phyloP scores from a whole-genome alignment of 2,329 filamentous ascomycete species.

The Epichloe brachyelytri region DNA sequence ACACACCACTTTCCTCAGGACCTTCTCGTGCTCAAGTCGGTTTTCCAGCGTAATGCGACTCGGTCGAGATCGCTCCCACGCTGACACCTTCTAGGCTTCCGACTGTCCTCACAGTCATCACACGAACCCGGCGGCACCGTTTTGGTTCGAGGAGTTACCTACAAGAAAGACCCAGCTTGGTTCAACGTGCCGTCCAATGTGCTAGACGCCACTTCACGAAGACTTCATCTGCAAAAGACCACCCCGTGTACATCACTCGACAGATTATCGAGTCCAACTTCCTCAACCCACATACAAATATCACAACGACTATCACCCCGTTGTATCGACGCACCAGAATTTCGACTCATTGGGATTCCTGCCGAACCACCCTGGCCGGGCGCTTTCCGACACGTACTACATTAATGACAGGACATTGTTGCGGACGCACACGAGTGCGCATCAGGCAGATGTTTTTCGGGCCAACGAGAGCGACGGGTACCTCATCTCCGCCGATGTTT shows the following conservation, averaged over 20 bases:
- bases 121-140: background rate
- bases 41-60: background rate
- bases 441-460: constrained; percentile 74
- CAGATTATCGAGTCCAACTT: constrained; percentile 88
- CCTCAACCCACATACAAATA: constrained; percentile 55
- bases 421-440: constrained; percentile 87
- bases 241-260: constrained; percentile 82
- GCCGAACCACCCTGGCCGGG: constrained; percentile 73
- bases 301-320: constrained; percentile 67
- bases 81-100: background rate
- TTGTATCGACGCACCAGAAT: constrained; percentile 77
- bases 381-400: constrained; percentile 89
- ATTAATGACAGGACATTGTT: constrained; percentile 73
- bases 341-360: constrained; percentile 97
- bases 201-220: constrained; percentile 57
- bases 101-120: background rate
- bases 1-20: background rate
- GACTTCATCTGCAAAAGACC: constrained; percentile 84
- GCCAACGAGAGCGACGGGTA: constrained; percentile 64
- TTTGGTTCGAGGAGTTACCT: constrained; percentile 47
- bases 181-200: constrained; percentile 75
- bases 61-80: background rate
- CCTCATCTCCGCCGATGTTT: constrained; percentile 88
- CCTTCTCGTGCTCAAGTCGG: constrained; percentile 5
- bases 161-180: constrained; percentile 60